phyloP scores from a whole-genome alignment of 257 asterid genomes.

The Hygrophila difformis region DNA sequence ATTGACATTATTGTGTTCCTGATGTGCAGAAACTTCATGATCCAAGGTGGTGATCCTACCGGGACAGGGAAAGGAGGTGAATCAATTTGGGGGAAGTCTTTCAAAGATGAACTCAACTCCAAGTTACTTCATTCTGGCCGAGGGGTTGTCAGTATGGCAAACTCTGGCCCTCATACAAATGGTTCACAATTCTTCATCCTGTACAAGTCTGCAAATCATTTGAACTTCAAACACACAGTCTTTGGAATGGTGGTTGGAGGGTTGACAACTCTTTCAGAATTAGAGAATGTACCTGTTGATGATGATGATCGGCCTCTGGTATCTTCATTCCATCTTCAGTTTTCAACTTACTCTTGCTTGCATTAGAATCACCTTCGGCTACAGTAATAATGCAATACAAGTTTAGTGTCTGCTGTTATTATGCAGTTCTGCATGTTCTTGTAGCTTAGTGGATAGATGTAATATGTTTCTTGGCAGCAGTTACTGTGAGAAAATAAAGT shows the following conservation, averaged over 20 bases:
- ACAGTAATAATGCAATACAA: neutral
- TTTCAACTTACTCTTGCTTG: conserved; percentile 4
- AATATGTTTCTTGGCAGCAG: neutral
- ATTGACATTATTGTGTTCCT: conserved; percentile 10
- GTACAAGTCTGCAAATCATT: conserved; percentile 95
- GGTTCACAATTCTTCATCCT: conserved; percentile 94
- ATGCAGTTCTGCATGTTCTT: conserved; percentile 4
- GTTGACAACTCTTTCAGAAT: conserved; percentile 61
- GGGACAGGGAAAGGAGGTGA: conserved; percentile 96
- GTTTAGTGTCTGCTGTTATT: neutral
- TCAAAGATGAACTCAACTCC: conserved; percentile 90
- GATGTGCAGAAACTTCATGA: conserved; percentile 79
- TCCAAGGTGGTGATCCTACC: conserved; percentile 99
- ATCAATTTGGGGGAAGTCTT: conserved; percentile 91
- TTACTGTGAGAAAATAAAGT: too few relatives aligned
- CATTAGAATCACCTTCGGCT: conserved; percentile 6
- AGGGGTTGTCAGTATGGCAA: conserved; percentile 99
- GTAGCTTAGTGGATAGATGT: too few relatives aligned
- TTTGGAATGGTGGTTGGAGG: conserved; percentile 95
- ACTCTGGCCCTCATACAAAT: conserved; percentile 90
- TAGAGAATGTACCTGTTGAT: conserved; percentile 90
- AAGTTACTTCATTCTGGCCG: conserved; percentile 91
- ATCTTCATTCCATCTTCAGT: conserved; percentile 17
- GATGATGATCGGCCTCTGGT: conserved; percentile 83
- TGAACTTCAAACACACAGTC: conserved; percentile 86